Percentiles rank a stretch among this genome's conserved stretches.
Evolutionary conservation across 78 protist species (phyloP).

Genomic region (Pelomyxa schiedti): DNA sequence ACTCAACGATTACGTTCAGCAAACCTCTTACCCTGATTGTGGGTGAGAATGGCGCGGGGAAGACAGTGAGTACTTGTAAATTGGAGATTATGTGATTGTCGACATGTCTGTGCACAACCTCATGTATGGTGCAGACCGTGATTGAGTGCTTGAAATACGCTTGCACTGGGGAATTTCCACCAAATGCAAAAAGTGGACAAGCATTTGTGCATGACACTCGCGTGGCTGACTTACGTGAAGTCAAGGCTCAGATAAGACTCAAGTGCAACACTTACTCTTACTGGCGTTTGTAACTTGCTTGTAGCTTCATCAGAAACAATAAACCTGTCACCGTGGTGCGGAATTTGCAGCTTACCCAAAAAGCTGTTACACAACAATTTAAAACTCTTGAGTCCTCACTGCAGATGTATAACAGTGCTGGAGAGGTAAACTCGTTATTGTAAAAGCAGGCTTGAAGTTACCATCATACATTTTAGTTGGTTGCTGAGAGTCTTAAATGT

Average conservation of each 20-base stretch:
- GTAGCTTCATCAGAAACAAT: neutral
- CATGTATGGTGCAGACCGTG: slow-evolving; percentile 60
- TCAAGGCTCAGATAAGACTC: slow-evolving; percentile 85
- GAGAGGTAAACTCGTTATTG: slow-evolving; percentile 21
- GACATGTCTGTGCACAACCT: neutral
- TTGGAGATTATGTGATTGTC: neutral
- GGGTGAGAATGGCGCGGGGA: slow-evolving; percentile 96
- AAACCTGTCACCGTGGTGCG: neutral
- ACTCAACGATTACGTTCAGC: slow-evolving; percentile 47
- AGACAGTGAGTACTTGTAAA: slow-evolving; percentile 77
- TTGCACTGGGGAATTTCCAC: slow-evolving; percentile 91
- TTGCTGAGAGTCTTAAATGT: slow-evolving; percentile 47
- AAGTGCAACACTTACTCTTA: slow-evolving; percentile 37
- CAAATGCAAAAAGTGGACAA: slow-evolving; percentile 62
- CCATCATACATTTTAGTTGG: slow-evolving; percentile 9
- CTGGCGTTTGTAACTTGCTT: neutral
- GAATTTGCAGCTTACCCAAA: slow-evolving; percentile 10
- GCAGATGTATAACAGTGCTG: slow-evolving; percentile 9
- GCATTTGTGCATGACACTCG: slow-evolving; percentile 85
- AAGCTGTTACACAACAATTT: slow-evolving; percentile 21
- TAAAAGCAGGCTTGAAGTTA: neutral
- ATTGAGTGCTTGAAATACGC: slow-evolving; percentile 87
- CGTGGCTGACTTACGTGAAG: slow-evolving; percentile 50
- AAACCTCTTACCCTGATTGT: slow-evolving; percentile 89
- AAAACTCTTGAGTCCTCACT: slow-evolving; percentile 30